phyloP scores from a whole-genome alignment of 768 basidiomycete species.

The Baorangia bicolor region DNA sequence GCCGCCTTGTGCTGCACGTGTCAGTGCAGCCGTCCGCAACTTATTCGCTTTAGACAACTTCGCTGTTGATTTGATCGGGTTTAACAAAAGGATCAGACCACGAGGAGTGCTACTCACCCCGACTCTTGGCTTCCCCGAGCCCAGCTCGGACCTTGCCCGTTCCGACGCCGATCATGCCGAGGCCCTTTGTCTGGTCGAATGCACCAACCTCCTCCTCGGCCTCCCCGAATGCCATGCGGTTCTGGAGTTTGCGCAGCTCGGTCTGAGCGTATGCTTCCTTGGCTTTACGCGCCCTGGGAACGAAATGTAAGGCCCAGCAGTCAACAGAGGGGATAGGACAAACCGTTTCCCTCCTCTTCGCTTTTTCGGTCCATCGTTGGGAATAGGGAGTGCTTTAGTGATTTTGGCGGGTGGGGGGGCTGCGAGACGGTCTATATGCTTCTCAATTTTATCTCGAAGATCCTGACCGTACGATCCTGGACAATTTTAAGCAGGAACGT shows the following conservation, averaged over 20 bases:
- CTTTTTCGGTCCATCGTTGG: constrained; percentile 94
- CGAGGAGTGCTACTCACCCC: constrained; percentile 55
- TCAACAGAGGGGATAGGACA: constrained; percentile 17
- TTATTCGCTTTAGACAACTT: constrained; percentile 96
- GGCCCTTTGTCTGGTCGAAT: constrained; percentile 95
- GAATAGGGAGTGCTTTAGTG: constrained; percentile 88
- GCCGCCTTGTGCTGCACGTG: constrained; percentile 64
- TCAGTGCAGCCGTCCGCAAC: constrained; percentile 81
- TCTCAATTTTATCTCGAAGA: constrained; percentile 87
- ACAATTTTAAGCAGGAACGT: background rate
- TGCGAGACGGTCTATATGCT: constrained; percentile 85
- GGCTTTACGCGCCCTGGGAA: constrained; percentile 84
- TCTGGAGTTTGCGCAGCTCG: constrained; percentile 94
- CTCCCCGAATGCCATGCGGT: constrained; percentile 94
- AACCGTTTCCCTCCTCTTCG: constrained; percentile 93
- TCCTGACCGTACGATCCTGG: constrained; percentile 77
- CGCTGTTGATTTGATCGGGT: constrained; percentile 46
- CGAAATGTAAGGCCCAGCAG: background rate
- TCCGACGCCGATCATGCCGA: constrained; percentile 92
- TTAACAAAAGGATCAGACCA: background rate
- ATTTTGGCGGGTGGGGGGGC: constrained; percentile 95
- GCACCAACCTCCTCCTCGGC: constrained; percentile 95
- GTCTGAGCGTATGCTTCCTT: constrained; percentile 98
- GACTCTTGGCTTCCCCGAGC: constrained; percentile 84
- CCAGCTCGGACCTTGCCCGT: constrained; percentile 90